Conservation (phyloP, 306 rosid species). For the Cucumis hystrix region DNA sequence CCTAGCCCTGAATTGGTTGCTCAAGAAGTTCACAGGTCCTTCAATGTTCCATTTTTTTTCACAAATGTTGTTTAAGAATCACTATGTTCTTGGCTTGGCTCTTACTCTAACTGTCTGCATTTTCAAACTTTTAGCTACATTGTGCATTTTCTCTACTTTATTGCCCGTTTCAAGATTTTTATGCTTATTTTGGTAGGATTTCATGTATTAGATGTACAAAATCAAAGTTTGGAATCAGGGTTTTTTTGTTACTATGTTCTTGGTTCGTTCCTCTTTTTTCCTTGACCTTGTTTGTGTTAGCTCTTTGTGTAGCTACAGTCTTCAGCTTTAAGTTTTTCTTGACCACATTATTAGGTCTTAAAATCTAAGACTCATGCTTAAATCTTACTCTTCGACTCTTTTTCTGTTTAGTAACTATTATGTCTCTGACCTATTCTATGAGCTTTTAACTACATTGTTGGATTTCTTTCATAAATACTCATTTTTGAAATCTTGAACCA, state of each 20-base stretch:
- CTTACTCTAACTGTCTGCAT: neutral
- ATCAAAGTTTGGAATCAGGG: neutral
- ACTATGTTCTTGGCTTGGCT: neutral
- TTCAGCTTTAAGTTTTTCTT: neutral
- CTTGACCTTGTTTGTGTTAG: neutral
- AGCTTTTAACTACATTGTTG: neutral
- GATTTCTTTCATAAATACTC: neutral
- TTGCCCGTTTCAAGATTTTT: neutral
- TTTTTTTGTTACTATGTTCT: neutral
- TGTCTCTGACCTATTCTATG: neutral
- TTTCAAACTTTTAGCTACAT: neutral
- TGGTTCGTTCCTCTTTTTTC: neutral
- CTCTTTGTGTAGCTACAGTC: neutral
- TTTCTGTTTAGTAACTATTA: neutral
- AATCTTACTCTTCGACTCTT: neutral
- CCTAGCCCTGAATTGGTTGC: conserved; percentile 82
- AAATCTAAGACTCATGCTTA: neutral
- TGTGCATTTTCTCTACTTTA: neutral
- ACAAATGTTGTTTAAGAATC: neutral
- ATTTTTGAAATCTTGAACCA: neutral
- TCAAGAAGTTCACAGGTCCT: conserved; percentile 63
- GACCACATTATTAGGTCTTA: neutral
- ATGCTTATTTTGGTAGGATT: neutral
- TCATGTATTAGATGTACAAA: neutral
- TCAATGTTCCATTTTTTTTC: neutral